These are phyloP conservation scores for Salix purpurea DNA, from an alignment of 345 rosid species.

Conservation along the genomic window DNA sequence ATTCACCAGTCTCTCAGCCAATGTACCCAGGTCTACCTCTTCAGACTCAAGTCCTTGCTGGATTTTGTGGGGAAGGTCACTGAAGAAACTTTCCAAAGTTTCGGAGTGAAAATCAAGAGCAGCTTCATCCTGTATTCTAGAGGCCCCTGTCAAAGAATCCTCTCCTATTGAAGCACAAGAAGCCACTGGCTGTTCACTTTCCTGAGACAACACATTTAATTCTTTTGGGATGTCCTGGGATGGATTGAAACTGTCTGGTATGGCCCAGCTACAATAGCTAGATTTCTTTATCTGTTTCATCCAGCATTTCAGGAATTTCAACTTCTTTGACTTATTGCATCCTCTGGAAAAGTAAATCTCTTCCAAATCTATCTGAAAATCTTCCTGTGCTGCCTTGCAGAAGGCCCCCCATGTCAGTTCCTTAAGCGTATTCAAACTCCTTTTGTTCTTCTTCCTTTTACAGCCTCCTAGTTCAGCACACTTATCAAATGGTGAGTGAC, in stretches of 20 bases:
- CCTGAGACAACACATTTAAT: constrained; percentile 35
- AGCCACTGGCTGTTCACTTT: constrained; percentile 45
- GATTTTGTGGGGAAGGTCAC: constrained; percentile 53
- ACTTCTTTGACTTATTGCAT: constrained; percentile 56
- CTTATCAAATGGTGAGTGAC: constrained; percentile 14
- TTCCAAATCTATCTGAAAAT: constrained; percentile 51
- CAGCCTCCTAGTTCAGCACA: constrained; percentile 12
- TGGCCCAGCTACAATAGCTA: constrained; percentile 25
- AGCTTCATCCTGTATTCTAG: constrained; percentile 51
- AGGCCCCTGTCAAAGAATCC: constrained; percentile 48
- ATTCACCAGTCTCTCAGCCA: constrained; percentile 76
- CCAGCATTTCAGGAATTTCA: constrained; percentile 90
- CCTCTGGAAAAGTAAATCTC: constrained; percentile 49
- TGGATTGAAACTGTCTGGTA: constrained; percentile 25
- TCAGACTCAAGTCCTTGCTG: constrained; percentile 70
- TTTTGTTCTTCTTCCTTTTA: constrained; percentile 41
- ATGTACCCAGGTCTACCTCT: constrained; percentile 64
- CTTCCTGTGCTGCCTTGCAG: constrained; percentile 47
- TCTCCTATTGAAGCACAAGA: constrained; percentile 59
- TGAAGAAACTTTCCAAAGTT: constrained; percentile 56
- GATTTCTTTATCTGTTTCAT: constrained; percentile 65
- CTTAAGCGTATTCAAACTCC: constrained; percentile 28
- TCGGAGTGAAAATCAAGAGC: constrained; percentile 35
- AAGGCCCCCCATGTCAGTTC: constrained; percentile 58
- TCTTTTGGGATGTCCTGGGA: constrained; percentile 34